Evolutionary conservation across 2,329 filamentous ascomycete genomes (phyloP).

Genomic region (Pestalotiopsis sp.): DNA sequence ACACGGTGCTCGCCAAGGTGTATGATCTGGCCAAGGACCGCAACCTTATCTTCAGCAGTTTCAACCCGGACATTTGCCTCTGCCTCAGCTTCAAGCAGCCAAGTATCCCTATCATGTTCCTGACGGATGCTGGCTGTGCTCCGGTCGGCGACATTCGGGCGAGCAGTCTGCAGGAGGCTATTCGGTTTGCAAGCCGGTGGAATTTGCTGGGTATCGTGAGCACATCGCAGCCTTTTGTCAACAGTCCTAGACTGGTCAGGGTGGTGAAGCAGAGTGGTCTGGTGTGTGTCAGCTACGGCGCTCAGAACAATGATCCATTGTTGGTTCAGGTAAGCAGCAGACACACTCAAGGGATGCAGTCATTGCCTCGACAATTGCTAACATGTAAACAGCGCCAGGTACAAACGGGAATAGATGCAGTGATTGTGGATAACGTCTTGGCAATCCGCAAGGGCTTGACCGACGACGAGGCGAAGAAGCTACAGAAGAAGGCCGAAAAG

Average conservation of each 20-base stretch:
- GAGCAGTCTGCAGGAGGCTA: conserved; percentile 89
- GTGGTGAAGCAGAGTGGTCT: conserved; percentile 94
- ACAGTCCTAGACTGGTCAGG: conserved; percentile 82
- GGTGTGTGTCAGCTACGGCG: conserved; percentile 94
- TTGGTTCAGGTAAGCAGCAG: conserved; percentile 75
- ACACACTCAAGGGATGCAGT: background rate
- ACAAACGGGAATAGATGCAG: conserved; percentile 92
- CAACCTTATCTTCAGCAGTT: conserved; percentile 96
- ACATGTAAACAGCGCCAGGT: conserved; percentile 68
- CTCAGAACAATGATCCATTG: conserved; percentile 80
- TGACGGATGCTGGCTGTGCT: conserved; percentile 83
- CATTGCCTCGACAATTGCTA: background rate
- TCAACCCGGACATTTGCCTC: conserved; percentile 96
- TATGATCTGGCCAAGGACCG: conserved; percentile 80
- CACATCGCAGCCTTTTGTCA: conserved; percentile 83
- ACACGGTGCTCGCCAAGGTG: conserved; percentile 86
- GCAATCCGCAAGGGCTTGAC: conserved; percentile 90
- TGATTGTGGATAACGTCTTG: conserved; percentile 94
- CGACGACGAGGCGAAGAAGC: conserved; percentile 29
- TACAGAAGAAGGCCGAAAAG: conserved; percentile 9
- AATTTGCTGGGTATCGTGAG: conserved; percentile 90
- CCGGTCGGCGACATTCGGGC: conserved; percentile 87
- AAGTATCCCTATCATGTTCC: conserved; percentile 90
- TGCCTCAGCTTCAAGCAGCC: conserved; percentile 96
- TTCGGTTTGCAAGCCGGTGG: conserved; percentile 93